A percentile compares a stretch with the other conserved stretches of the same genome.
These are phyloP conservation scores for Quercus parvula DNA, from an alignment of 306 rosid genomes.

Conservation along the genomic window DNA sequence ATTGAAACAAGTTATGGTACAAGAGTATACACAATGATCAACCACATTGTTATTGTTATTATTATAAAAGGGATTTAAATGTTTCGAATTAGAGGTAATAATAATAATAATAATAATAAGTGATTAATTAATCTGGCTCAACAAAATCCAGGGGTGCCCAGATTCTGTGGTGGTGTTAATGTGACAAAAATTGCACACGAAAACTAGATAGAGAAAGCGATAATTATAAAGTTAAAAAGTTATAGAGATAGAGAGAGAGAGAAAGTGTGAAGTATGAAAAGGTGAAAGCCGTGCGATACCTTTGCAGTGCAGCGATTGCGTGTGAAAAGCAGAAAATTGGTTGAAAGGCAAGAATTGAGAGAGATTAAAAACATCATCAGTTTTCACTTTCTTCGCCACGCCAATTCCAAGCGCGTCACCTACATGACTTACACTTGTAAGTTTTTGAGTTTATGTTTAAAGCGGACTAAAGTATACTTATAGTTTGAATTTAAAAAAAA, in stretches of 20 bases:
- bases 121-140: too few relatives aligned
- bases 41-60: too few relatives aligned
- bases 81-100: neutral
- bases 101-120: too few relatives aligned
- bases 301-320: slow-evolving; percentile 68
- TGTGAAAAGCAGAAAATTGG: slow-evolving; percentile 74
- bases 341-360: slow-evolving; percentile 27
- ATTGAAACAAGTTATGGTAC: too few relatives aligned
- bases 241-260: slow-evolving; percentile 12
- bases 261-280: slow-evolving; percentile 46
- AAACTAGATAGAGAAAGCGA: neutral
- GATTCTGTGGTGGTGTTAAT: neutral
- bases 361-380: slow-evolving; percentile 1
- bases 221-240: slow-evolving; percentile 24
- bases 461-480: too few relatives aligned
- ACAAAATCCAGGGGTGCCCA: neutral
- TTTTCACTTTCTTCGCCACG: too few relatives aligned
- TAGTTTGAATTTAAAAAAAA: too few relatives aligned
- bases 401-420: too few relatives aligned
- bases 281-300: slow-evolving; percentile 69
- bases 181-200: slow-evolving; percentile 46
- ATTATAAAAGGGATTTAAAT: too few relatives aligned
- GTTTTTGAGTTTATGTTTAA: too few relatives aligned
- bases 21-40: too few relatives aligned
- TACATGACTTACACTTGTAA: too few relatives aligned